Base-by-base conservation (phyloP, 768 basidiomycete species). In the Tylopilus cervinicoccineus region DNA sequence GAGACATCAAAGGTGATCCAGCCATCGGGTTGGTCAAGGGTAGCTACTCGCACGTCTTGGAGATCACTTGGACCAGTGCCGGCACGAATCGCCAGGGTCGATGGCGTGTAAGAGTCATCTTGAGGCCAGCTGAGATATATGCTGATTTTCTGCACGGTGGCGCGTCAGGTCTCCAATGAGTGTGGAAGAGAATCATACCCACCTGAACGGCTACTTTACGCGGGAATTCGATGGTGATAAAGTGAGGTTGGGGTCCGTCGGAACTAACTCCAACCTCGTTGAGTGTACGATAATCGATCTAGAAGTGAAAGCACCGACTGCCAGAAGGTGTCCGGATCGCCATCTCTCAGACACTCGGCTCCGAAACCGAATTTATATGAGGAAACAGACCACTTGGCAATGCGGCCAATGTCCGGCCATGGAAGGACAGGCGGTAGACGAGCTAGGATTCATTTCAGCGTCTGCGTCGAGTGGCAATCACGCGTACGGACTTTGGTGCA, bases 31-130 rank as follows among this genome's bases (percentile, higher is more conserved):
- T 93, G 90, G 31, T 89, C 86, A 40, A 98, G 74, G 13, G 87
- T 87, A 36, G 92, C 81, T 20, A 87, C 73, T 20, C 89, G 79
- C 22, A 94, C 86, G 61, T 98, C 96, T 68, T 97, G 93, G 9
- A 98, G 76, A 67, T 98, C 96, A 50, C 84, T 87, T 6, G 84
- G 78, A 12, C 92, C 86, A 11, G 93, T 97, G 14, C 96, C 96
- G 0, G 94, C 94, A 41, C 92, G 84, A 31, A 99, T 82, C 2
- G 86, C 84, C 50, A 99, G 75, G 17, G 88, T 89, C 0, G 90
- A 87, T 0, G 96, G 96, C 0, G 96, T 98, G 66, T 98, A 99
- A 0, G 96, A 98, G 63, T 99, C 96, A 63, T 98, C 96, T 43
- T 80, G 79, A 5, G 78, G 75, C 65, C 82, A 88, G 60, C 86